Conservation (phyloP, 2,329 filamentous ascomycete species). For the Talaromyces sp. region DNA sequence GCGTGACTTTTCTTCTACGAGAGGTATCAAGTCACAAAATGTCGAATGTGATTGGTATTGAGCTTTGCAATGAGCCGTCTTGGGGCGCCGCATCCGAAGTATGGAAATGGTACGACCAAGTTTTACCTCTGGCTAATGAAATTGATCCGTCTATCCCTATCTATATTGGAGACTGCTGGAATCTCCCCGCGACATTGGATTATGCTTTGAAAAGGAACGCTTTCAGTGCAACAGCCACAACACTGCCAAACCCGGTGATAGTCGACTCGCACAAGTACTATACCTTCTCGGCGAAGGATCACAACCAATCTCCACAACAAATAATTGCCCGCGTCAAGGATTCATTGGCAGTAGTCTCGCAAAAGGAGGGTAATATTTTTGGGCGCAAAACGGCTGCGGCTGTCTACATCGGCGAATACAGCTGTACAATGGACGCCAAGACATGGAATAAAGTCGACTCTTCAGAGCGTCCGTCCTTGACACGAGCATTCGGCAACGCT, state of each 20-base stretch:
- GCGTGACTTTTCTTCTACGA: constrained; percentile 48
- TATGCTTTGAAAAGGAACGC: constrained; percentile 43
- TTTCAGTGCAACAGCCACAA: constrained; percentile 13
- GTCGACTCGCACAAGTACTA: constrained; percentile 59
- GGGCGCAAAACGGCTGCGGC: constrained; percentile 48
- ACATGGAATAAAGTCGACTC: constrained; percentile 46
- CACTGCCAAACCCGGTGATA: constrained; percentile 42
- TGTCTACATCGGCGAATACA: constrained; percentile 55
- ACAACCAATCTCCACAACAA: constrained; percentile 47
- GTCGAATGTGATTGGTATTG: constrained; percentile 51
- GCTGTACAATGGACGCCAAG: constrained; percentile 50
- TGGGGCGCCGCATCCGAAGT: constrained; percentile 45
- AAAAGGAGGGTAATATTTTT: constrained; percentile 44
- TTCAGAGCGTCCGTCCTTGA: constrained; percentile 30
- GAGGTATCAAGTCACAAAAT: constrained; percentile 39
- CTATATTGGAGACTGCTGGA: constrained; percentile 57
- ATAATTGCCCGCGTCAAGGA: constrained; percentile 44
- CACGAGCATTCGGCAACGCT: constrained; percentile 26
- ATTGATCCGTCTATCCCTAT: constrained; percentile 51
- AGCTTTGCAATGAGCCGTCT: constrained; percentile 55
- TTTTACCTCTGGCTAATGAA: constrained; percentile 42
- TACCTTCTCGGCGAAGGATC: constrained; percentile 52
- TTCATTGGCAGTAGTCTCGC: constrained; percentile 44
- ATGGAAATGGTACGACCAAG: constrained; percentile 55
- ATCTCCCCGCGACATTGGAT: constrained; percentile 42